Percentiles rank a stretch among this genome's conserved stretches.
phyloP scores from a whole-genome alignment of 2,329 filamentous ascomycete species.

The Cladosporium sp. region DNA sequence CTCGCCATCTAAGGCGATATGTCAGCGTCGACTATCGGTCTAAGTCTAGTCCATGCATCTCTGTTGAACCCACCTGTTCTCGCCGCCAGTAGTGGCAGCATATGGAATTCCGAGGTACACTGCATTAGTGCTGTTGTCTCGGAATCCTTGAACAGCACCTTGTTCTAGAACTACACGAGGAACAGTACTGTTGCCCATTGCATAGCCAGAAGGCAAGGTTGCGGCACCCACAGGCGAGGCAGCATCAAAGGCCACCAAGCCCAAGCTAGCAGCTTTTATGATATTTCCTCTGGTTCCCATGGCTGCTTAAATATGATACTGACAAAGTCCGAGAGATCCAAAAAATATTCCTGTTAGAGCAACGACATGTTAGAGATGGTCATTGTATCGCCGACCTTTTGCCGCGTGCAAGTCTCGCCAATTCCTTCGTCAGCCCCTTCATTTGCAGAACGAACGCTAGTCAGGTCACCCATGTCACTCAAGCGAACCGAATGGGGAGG shows the following conservation, averaged over 20 bases:
- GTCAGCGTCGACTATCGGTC: neutral
- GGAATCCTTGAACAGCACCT: slow-evolving; percentile 13
- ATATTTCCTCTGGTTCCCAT: neutral
- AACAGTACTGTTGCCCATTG: neutral
- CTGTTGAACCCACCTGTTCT: slow-evolving; percentile 29
- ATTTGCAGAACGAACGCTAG: neutral
- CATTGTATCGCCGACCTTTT: neutral
- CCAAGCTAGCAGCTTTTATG: neutral
- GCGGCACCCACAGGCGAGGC: neutral
- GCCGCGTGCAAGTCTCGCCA: neutral
- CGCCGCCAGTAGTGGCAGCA: slow-evolving; percentile 38
- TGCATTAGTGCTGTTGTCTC: slow-evolving; percentile 16
- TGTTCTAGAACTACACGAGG: slow-evolving; percentile 2
- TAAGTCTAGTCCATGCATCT: neutral
- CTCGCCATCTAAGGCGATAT: slow-evolving; percentile 23
- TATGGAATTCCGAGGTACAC: slow-evolving; percentile 40
- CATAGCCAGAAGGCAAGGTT: neutral
- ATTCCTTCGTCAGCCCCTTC: neutral
- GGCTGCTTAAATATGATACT: too few relatives aligned
- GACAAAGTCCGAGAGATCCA: neutral
- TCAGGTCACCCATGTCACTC: too few relatives aligned
- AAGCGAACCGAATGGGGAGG: too few relatives aligned
- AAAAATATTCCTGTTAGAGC: neutral
- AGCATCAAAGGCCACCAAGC: neutral
- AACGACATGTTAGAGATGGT: neutral